Base-by-base conservation (phyloP, 2,329 filamentous ascomycete genomes). In the Hymenoscyphus occultus region DNA sequence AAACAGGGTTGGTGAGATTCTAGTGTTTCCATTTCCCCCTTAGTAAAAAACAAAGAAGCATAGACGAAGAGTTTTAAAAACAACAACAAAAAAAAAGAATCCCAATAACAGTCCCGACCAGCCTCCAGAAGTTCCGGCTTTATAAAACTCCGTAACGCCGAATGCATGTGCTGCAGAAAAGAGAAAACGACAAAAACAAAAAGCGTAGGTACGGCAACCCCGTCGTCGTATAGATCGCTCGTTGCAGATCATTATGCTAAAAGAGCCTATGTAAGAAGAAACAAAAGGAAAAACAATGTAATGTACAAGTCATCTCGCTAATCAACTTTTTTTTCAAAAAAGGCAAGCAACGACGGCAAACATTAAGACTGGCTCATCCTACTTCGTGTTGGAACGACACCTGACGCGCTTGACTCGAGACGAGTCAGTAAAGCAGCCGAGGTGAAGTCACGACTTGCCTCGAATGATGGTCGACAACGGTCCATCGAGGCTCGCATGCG, bases 361-460 rank as follows among this genome's bases (percentile, higher is more conserved):
- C 19, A 14, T 54, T 54, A 54, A 54, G 19, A 28, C 19, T 54
- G 48, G 22, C 67, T 65, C 65, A 69, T 73, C 65, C 70, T 71
- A 62, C 70, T 74, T 64, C 57, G 65, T 31, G 69, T 56, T 19
- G 70, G 73, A 5, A 67, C 71, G 64, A 72, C 66, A 35, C 35
- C 48, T 9, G 72, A 73, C 56, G 86, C 84, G 60, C 83, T 86
- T 31, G 90, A 93, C 80, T 97, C 95, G 70, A 97, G 86, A 68
- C 93, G 85, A 59, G 89, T 89, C 70, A 99, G 80, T 75, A 94
- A 88, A 45, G 92, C 92, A 14, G 93, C 93, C 35, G 91, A 93
- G 0, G 94, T 97, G 74, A 97, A 97, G 73, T 98, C 95, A 72
- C 88, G 90, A 76, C 89, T 95, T 45, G 87, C 87, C 78, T 97